A percentile compares a stretch with the other conserved stretches of the same genome.
Evolutionary conservation across 495 filamentous ascomycete genomes (phyloP).

Genomic region (Penicillium verhagenii): DNA sequence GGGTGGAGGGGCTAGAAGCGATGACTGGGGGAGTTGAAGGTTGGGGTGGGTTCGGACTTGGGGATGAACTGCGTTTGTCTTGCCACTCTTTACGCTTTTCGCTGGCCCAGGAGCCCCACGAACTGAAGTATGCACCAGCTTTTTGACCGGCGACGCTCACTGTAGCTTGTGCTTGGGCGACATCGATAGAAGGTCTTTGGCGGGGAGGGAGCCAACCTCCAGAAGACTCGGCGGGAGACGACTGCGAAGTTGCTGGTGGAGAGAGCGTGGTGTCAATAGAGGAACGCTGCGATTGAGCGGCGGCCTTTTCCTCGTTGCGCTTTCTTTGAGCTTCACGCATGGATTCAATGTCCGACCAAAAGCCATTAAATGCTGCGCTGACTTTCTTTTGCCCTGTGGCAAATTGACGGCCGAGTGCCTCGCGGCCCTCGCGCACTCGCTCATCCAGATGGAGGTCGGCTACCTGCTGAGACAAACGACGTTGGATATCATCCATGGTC

Average conservation of each 20-base stretch:
- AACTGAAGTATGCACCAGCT: constrained; percentile 85
- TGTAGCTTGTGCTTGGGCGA: constrained; percentile 64
- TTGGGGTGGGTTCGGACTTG: constrained; percentile 14
- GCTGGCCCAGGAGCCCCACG: constrained; percentile 92
- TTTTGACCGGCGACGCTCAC: constrained; percentile 66
- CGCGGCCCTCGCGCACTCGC: constrained; percentile 69
- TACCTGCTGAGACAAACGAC: constrained; percentile 83
- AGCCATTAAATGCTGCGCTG: constrained; percentile 74
- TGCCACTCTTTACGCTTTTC: constrained; percentile 76
- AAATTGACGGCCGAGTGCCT: constrained; percentile 75
- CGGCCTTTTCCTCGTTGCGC: constrained; percentile 56
- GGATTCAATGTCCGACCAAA: constrained; percentile 86
- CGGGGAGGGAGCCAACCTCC: constrained; percentile 30
- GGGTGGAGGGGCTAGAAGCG: constrained; percentile 28
- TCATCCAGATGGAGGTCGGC: constrained; percentile 88
- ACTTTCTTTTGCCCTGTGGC: constrained; percentile 84
- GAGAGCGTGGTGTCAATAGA: constrained; percentile 28
- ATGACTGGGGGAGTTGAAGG: not conserved
- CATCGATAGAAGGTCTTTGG: constrained; percentile 51
- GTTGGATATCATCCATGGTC: constrained; percentile 91
- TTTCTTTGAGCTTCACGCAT: constrained; percentile 79
- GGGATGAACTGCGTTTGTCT: constrained; percentile 36
- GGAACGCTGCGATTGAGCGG: constrained; percentile 33
- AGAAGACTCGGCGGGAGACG: constrained; percentile 22
- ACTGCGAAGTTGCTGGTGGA: constrained; percentile 22